Percentiles rank a stretch among this genome's conserved stretches.
Evolutionary conservation across 2,329 filamentous ascomycete species (phyloP).

Genomic region (Neodidymelliopsis sp.): DNA sequence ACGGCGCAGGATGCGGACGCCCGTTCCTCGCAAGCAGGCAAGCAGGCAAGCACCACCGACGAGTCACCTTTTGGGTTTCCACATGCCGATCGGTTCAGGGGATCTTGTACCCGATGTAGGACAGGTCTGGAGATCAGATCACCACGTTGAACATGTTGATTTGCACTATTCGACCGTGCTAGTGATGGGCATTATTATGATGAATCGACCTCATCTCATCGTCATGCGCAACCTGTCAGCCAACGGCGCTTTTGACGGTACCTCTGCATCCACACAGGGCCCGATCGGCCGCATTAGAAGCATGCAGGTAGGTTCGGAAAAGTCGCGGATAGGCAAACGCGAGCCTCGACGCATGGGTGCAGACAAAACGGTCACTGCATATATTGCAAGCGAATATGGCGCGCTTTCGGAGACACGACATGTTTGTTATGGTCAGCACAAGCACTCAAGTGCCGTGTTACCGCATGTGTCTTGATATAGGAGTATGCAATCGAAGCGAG

Average conservation of each 20-base stretch:
- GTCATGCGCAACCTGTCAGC: constrained; percentile 32
- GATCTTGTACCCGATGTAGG: background rate
- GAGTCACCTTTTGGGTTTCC: constrained; percentile 11
- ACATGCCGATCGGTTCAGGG: constrained; percentile 13
- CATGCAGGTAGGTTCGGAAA: constrained; percentile 34
- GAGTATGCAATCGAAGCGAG: background rate
- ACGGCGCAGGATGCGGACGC: constrained; percentile 16
- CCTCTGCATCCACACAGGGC: constrained; percentile 12
- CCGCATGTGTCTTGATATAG: constrained; percentile 10
- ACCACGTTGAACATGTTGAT: constrained; percentile 15
- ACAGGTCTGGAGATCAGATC: background rate
- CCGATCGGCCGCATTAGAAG: constrained; percentile 40
- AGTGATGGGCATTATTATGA: background rate
- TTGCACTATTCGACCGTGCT: constrained; percentile 13
- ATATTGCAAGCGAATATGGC: constrained; percentile 28
- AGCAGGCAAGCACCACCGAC: constrained; percentile 6
- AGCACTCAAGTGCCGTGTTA: constrained; percentile 36
- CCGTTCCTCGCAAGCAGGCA: constrained; percentile 19
- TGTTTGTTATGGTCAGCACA: constrained; percentile 30
- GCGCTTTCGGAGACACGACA: constrained; percentile 27
- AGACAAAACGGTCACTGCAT: constrained; percentile 38
- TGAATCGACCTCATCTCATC: constrained; percentile 11
- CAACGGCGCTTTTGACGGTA: constrained; percentile 20
- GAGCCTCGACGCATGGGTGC: constrained; percentile 28
- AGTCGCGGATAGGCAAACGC: constrained; percentile 26